phyloP scores from a whole-genome alignment of 2,329 filamentous ascomycete species.

The Claviceps sp. region DNA sequence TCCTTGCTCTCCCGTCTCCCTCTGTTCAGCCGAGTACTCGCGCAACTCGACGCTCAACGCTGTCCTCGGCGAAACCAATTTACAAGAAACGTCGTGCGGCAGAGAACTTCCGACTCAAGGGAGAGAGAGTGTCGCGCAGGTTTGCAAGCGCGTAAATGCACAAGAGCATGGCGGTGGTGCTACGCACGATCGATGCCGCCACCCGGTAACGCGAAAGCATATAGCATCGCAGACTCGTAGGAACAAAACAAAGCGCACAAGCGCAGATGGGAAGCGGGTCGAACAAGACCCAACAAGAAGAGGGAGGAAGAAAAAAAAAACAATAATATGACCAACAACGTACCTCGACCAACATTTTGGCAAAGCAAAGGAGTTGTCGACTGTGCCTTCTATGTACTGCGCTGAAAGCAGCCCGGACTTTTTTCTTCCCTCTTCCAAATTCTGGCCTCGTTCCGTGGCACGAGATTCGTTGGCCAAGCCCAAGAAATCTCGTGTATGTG shows the following conservation, averaged over 20 bases:
- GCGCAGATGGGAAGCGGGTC: not conserved
- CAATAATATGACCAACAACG: conserved; percentile 9
- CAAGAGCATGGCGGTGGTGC: conserved; percentile 1
- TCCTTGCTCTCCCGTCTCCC: not conserved
- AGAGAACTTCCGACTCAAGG: not conserved
- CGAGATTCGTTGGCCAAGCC: not conserved
- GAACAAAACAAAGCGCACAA: not conserved
- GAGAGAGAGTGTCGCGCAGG: not conserved
- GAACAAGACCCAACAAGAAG: not conserved
- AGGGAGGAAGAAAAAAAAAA: not conserved
- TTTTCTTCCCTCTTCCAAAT: not conserved
- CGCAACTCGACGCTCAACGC: not conserved
- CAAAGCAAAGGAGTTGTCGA: not conserved
- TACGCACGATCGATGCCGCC: conserved; percentile 4
- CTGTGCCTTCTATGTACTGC: conserved; percentile 9
- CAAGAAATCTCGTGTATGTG: not conserved
- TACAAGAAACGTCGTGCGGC: not conserved
- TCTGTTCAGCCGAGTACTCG: not conserved
- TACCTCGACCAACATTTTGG: conserved; percentile 25
- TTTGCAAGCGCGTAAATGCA: not conserved
- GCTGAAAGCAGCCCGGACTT: conserved; percentile 4
- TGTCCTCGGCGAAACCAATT: not conserved
- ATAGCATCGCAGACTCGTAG: not conserved
- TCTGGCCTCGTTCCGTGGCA: conserved; percentile 5
- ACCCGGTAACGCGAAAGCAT: not conserved